These are phyloP conservation scores for Heteromeles arbutifolia DNA, from an alignment of 306 rosid genomes.

Conservation along the genomic window DNA sequence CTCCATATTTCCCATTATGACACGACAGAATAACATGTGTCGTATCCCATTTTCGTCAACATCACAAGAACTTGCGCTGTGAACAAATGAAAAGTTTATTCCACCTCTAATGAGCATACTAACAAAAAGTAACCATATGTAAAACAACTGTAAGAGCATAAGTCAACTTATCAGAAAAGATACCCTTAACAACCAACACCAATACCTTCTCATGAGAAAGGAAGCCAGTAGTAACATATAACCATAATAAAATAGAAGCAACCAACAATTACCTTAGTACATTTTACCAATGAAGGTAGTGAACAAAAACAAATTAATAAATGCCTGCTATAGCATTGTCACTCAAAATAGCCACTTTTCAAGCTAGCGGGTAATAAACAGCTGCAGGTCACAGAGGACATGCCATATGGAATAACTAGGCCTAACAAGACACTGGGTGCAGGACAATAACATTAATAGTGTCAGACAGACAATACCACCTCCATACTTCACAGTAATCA, in stretches of 20 bases:
- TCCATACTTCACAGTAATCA: neutral
- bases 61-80: slow-evolving; percentile 70
- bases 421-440: neutral
- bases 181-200: neutral
- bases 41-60: slow-evolving; percentile 74
- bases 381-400: neutral
- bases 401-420: neutral
- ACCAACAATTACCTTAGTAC: neutral
- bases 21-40: slow-evolving; percentile 68
- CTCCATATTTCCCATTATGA: slow-evolving; percentile 80
- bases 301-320: neutral
- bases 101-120: slow-evolving; percentile 16
- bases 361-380: neutral
- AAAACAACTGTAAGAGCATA: neutral
- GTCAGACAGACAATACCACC: neutral
- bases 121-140: neutral
- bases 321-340: neutral
- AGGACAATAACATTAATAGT: neutral
- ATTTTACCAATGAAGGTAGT: neutral
- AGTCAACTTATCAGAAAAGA: neutral
- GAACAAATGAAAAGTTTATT: slow-evolving; percentile 35
- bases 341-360: neutral
- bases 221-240: neutral
- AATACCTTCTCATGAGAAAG: neutral
- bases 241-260: neutral